phyloP scores from a whole-genome alignment of 352 stramenopile species.

The Pythium sukuiense region DNA sequence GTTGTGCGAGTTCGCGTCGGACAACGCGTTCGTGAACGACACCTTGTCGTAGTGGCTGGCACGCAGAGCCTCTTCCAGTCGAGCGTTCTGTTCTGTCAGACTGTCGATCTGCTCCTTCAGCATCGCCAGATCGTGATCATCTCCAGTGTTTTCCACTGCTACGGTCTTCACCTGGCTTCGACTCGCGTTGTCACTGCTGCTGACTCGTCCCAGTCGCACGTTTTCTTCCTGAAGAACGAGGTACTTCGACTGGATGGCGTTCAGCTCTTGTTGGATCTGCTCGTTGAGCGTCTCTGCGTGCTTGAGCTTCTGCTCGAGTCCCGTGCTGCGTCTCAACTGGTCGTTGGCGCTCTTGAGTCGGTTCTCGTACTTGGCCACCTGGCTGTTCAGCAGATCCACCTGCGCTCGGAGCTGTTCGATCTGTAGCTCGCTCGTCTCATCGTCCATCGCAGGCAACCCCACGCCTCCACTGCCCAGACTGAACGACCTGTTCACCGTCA shows the following conservation, averaged over 20 bases:
- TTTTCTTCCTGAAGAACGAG: slow-evolving; percentile 52
- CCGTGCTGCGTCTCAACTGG: slow-evolving; percentile 42
- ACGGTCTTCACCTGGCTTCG: slow-evolving; percentile 3
- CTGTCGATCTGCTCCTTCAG: slow-evolving; percentile 60
- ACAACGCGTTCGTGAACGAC: slow-evolving; percentile 77
- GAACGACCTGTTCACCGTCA: slow-evolving; percentile 34
- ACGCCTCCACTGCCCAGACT: neutral
- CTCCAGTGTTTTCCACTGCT: neutral
- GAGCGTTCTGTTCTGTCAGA: slow-evolving; percentile 53
- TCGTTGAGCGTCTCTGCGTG: slow-evolving; percentile 51
- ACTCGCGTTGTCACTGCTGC: neutral
- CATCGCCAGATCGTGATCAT: neutral
- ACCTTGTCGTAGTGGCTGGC: slow-evolving; percentile 83
- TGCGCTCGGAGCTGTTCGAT: slow-evolving; percentile 70
- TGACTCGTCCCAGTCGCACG: slow-evolving; percentile 25
- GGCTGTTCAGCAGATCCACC: slow-evolving; percentile 75
- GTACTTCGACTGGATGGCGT: slow-evolving; percentile 45
- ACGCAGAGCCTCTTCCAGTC: slow-evolving; percentile 72
- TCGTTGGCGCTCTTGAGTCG: slow-evolving; percentile 62
- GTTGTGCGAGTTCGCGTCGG: slow-evolving; percentile 79
- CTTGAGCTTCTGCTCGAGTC: slow-evolving; percentile 57
- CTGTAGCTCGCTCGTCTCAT: slow-evolving; percentile 53
- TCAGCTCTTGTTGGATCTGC: slow-evolving; percentile 53
- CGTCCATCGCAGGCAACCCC: slow-evolving; percentile 5
- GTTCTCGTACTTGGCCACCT: slow-evolving; percentile 82